Base-by-base conservation (phyloP, 129 eudicot species). In the Flaveria sonorensis region DNA sequence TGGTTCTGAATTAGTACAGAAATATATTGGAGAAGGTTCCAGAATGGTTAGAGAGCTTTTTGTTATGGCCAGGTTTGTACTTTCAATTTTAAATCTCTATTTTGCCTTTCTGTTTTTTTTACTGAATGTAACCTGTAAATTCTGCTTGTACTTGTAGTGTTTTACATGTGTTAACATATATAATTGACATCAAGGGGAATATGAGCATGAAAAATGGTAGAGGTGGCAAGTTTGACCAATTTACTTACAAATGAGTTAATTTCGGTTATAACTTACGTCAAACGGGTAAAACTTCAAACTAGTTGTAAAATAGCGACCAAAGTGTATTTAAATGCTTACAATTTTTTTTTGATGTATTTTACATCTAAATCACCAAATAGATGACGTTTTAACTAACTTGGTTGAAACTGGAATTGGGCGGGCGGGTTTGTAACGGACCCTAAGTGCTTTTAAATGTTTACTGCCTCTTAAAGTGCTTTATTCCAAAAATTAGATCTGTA, bases 41-140 rank as follows among this genome's bases (percentile, higher is more conserved):
- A 82, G 98, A 60, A 92, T 92, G 98, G 98, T 92, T 60, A 86
- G 98, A 81, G 96, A 92, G 77, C 98, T 92, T 66, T 92, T 92
- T 68, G 98, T 92, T 32, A 90, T 92, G 98, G 98, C 98, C 85
- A 92, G 98, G 98, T 90, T 67, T 72, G 89, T 81, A 32, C 51
- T 28, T 36, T 6, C 48, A 16, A 21, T 13, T 68, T 12, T 52
- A 16, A 18, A 2, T 36, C 20, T 23, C 45, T 14, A 5, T n/a
- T 67, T 28, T 26, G 59, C 30, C 7, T 36, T 6, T 12, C 0
- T 5, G 59, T 21, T 7, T 1, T 2, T 12, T 1, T 5, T 32
- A 2, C 64, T 46, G 3, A 59, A 9, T 71, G 63, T 47, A 56
- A 16, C 62, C 28, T 55, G 62, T 18, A 50, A 15, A 15, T 50